Evolutionary conservation across 345 rosid species (phyloP), one percentile per base, ranked within the genome.

Genomic region (Melaleuca alternifolia): DNA sequence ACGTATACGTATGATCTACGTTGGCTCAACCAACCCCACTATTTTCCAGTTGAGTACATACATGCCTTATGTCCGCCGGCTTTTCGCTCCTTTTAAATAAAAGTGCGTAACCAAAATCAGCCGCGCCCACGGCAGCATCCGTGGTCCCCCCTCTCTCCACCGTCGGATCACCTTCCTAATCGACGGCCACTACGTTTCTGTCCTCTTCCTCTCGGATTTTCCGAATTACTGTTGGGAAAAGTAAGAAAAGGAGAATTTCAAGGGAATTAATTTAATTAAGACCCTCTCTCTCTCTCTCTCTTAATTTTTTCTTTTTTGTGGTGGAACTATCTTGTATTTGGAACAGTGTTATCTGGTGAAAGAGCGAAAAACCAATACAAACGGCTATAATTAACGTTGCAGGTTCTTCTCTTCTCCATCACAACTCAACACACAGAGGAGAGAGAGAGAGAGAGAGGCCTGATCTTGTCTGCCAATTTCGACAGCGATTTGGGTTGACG

Each of bases 371-470:
- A 85, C 90, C 88, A 90, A 92, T 89, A 37, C 79, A 89, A 93
- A 92, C 95, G 95, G 96, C 98, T 93, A 92, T 92, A 89, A 93
- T 93, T 91, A 90, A 87, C 91, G 91, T 89, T 87, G 87, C 88
- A 87, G 90, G 84, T 75, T 51, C 85, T 85, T 77, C 33, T 87
- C 57, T 61, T 84, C 65, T 9, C 26, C 54, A 44, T 62, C 85
- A 75, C 28, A 24, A 50, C 59, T 41, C 81, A 23, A 23, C 57
- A 46, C 14, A 52, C 56, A 50, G 6, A 81, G 18, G 44, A 10
- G n/a, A 30, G 82, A 83, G 44, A 65, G 18, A 76, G 46, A 79
- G 84, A 83, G 77, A 50, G 85, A 59, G 62, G 26, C 50, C 26
- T 77, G 87, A 16, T 89, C 50, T 65, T 59, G 85, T 85, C 82